Evolutionary conservation across 1,284 basidiomycete species (phyloP).

Genomic region (Ganoderma sinense): DNA sequence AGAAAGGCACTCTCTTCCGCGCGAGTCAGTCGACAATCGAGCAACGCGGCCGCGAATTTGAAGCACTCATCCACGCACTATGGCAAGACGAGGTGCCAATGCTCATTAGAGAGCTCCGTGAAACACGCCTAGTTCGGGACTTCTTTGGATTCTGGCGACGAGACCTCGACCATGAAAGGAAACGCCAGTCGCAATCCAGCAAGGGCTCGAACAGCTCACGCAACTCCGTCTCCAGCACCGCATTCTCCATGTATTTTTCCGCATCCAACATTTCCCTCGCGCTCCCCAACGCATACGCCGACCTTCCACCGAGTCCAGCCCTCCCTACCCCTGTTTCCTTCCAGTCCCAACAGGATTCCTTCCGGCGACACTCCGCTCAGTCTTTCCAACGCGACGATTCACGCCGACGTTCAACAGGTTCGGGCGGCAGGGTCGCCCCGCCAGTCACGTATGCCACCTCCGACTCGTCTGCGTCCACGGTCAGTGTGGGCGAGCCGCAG

Average conservation of each 20-base stretch:
- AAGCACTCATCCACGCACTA: conserved; percentile 62
- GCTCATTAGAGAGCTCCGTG: conserved; percentile 69
- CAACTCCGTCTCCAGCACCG: conserved; percentile 47
- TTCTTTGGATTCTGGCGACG: conserved; percentile 82
- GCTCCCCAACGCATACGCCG: conserved; percentile 47
- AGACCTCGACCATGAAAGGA: conserved; percentile 67
- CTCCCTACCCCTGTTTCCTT: conserved; percentile 7
- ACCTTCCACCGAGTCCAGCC: conserved; percentile 36
- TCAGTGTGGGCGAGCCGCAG: conserved; percentile 20
- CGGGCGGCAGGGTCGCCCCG: not conserved
- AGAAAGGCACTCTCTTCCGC: conserved; percentile 75
- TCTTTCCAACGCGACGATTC: conserved; percentile 7
- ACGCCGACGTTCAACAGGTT: conserved; percentile 20
- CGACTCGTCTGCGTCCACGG: conserved; percentile 30
- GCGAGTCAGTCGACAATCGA: conserved; percentile 71
- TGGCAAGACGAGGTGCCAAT: conserved; percentile 67
- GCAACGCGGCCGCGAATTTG: conserved; percentile 66
- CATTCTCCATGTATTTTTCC: conserved; percentile 64
- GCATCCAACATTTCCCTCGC: conserved; percentile 47
- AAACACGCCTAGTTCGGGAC: conserved; percentile 64
- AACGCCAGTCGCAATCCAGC: conserved; percentile 33
- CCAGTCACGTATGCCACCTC: conserved; percentile 26
- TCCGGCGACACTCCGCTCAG: conserved; percentile 21
- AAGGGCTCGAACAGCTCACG: conserved; percentile 27
- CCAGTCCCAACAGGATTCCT: conserved; percentile 12